Conservation (phyloP, 192 early-diverging fungal species). For the Coemansia sp. region DNA sequence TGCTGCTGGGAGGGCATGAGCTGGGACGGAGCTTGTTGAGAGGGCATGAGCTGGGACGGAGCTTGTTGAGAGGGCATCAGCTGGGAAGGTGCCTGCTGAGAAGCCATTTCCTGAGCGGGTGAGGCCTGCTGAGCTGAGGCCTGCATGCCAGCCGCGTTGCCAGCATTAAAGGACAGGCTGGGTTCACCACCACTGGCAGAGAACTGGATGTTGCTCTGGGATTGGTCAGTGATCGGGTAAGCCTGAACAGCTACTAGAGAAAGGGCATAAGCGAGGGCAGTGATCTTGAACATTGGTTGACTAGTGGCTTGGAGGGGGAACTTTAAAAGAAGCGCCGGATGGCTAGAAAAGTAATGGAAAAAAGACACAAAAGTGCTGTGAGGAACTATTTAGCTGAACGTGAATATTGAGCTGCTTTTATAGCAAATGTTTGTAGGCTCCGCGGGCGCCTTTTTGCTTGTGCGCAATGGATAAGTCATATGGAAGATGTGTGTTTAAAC, state of each 20-base stretch:
- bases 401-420: conserved; percentile 10
- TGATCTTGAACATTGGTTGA: conserved; percentile 33
- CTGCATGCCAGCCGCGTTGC: neutral
- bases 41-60: neutral
- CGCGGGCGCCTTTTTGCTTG: neutral
- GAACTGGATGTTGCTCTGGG: neutral
- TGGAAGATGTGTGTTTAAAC: conserved; percentile 5
- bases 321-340: neutral
- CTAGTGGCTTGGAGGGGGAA: neutral
- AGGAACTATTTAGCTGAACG: conserved; percentile 9
- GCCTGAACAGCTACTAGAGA: conserved; percentile 10
- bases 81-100: neutral
- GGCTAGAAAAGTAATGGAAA: conserved; percentile 10
- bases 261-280: conserved; percentile 10
- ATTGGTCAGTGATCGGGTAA: conserved; percentile 4
- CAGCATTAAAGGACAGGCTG: conserved; percentile 6
- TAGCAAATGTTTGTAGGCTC: neutral
- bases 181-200: neutral
- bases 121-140: too few species aligned
- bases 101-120: too few species aligned
- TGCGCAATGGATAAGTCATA: conserved; percentile 4
- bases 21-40: too few species aligned
- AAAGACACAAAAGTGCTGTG: conserved; percentile 35
- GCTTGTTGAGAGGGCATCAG: neutral
- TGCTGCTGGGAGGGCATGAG: too few species aligned